A percentile compares a stretch with the other conserved stretches of the same genome.
Evolutionary conservation across 169 alveolate genomes (phyloP).

Genomic region (Plasmodium blacklocki): DNA sequence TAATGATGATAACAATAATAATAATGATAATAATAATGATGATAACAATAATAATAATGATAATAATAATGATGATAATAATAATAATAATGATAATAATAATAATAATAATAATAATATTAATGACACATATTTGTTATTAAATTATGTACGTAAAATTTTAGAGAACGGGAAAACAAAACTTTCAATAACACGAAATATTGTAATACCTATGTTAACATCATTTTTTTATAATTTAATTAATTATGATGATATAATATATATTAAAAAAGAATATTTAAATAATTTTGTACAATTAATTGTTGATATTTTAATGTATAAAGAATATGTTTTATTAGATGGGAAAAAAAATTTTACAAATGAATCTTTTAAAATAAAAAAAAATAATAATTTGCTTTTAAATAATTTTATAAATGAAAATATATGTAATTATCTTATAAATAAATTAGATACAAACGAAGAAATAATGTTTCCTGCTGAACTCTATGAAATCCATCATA

Average conservation of each 20-base stretch:
- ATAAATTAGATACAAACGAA: constrained; percentile 8
- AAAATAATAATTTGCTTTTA: constrained; percentile 15
- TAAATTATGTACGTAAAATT: constrained; percentile 19
- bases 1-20: no score
- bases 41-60: not conserved
- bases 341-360: constrained; percentile 36
- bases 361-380: constrained; percentile 33
- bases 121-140: not conserved
- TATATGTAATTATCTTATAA: constrained; percentile 14
- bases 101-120: not conserved
- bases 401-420: constrained; percentile 36
- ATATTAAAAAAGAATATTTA: constrained; percentile 28
- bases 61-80: not conserved
- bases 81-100: not conserved
- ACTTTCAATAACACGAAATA: constrained; percentile 28
- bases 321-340: constrained; percentile 34
- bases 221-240: constrained; percentile 61
- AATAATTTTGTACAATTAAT: constrained; percentile 16
- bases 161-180: constrained; percentile 21
- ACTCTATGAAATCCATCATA: constrained; percentile 22
- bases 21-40: no score
- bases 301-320: constrained; percentile 62
- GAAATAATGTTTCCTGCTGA: constrained; percentile 13
- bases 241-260: constrained; percentile 21
- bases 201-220: constrained; percentile 34